Conservation (phyloP, 75 land plant genomes). For the Pseudotsuga menziesii region DNA sequence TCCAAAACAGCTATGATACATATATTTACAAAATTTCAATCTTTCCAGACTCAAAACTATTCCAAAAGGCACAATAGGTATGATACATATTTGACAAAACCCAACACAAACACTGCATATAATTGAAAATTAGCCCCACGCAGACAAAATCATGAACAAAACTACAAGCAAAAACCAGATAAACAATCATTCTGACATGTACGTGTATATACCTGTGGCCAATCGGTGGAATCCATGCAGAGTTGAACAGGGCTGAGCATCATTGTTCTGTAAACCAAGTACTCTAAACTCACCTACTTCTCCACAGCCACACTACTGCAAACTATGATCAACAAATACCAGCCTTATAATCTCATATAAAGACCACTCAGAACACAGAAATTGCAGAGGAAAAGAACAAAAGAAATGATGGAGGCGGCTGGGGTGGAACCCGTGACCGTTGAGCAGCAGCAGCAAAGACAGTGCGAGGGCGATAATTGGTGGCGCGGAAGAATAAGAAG, state of each 20-base stretch:
- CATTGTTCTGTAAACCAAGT: background rate
- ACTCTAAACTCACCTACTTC: background rate
- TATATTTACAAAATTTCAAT: no score
- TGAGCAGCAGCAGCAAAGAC: background rate
- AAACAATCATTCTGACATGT: background rate
- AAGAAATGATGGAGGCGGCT: background rate
- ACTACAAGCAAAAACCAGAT: no score
- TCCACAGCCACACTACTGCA: background rate
- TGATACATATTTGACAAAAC: no score
- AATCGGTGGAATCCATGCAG: constrained; percentile 8
- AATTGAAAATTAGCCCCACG: no score
- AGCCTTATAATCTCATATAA: background rate
- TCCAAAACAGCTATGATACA: no score
- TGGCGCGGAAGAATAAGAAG: background rate
- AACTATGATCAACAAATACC: background rate
- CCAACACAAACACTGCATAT: no score
- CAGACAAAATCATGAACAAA: no score
- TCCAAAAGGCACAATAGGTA: no score
- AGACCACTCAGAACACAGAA: background rate
- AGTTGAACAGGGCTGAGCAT: constrained; percentile 12
- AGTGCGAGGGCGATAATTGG: background rate
- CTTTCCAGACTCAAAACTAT: no score
- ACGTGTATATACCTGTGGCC: background rate
- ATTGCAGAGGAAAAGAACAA: background rate
- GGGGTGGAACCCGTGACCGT: background rate